Conservation (phyloP, 768 basidiomycete genomes). For the Boletus eberwhitei region DNA sequence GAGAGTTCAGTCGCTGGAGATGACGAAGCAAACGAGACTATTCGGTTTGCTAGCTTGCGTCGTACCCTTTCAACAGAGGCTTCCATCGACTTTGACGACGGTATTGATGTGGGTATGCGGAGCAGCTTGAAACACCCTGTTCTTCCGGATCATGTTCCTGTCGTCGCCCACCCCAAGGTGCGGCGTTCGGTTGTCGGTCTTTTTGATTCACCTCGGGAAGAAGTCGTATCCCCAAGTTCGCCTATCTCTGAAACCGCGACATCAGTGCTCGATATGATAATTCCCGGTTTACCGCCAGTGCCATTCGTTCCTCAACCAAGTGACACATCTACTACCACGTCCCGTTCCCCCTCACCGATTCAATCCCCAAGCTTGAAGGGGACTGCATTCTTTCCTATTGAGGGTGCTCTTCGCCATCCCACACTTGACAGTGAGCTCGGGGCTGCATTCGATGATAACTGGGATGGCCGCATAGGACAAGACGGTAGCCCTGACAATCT, state of each 20-base stretch:
- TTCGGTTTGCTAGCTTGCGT: slow-evolving; percentile 30
- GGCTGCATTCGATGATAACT: slow-evolving; percentile 38
- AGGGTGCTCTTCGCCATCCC: slow-evolving; percentile 17
- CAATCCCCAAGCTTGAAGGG: slow-evolving; percentile 3
- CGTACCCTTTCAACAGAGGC: slow-evolving; percentile 21
- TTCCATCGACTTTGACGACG: slow-evolving; percentile 20
- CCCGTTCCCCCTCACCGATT: slow-evolving; percentile 23
- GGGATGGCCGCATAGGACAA: slow-evolving; percentile 10
- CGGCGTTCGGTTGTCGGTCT: slow-evolving; percentile 61
- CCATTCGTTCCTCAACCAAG: slow-evolving; percentile 34
- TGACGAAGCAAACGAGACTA: slow-evolving; percentile 30
- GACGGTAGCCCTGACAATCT: slow-evolving; percentile 33
- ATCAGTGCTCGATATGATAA: slow-evolving; percentile 31
- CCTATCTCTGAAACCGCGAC: slow-evolving; percentile 15
- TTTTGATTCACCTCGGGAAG: slow-evolving; percentile 42
- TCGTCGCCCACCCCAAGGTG: slow-evolving; percentile 26
- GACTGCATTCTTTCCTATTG: slow-evolving; percentile 5
- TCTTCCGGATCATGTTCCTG: slow-evolving; percentile 18
- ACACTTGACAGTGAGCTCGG: slow-evolving; percentile 61
- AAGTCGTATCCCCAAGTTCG: slow-evolving; percentile 3
- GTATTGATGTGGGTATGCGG: slow-evolving; percentile 21
- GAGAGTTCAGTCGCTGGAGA: slow-evolving; percentile 25
- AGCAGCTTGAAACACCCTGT: slow-evolving; percentile 23
- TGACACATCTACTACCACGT: slow-evolving; percentile 19
- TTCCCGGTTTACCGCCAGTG: slow-evolving; percentile 32